Conservation (phyloP, 2,329 filamentous ascomycete genomes). For the Neonectria coccinea region DNA sequence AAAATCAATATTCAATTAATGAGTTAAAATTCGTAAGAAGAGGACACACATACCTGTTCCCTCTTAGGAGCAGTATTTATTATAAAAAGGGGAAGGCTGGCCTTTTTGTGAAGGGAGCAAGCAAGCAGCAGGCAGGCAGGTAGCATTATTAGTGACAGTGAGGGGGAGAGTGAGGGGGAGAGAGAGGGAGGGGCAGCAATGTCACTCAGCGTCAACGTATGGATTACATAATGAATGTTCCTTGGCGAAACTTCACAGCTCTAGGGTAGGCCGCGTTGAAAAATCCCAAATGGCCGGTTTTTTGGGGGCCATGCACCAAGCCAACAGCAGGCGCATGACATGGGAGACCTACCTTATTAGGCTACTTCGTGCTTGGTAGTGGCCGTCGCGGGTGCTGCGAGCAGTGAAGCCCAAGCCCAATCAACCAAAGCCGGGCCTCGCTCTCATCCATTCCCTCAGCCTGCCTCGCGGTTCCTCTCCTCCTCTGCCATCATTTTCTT, state of each 20-base stretch:
- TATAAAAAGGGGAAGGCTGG: neutral
- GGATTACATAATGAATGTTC: neutral
- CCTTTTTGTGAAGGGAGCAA: neutral
- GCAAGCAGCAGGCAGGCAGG: no score
- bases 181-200: neutral
- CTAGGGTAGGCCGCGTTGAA: neutral
- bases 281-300: neutral
- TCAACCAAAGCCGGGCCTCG: constrained; percentile 1
- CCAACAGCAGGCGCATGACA: constrained; percentile 1
- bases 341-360: no score
- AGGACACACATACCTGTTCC: neutral
- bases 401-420: constrained; percentile 4
- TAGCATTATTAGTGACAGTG: neutral
- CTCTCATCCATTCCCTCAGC: constrained; percentile 5
- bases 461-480: constrained; percentile 5
- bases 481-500: constrained; percentile 22
- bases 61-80: neutral
- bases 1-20: neutral
- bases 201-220: no score
- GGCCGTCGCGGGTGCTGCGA: neutral
- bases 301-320: constrained; percentile 3
- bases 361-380: neutral
- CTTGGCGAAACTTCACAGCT: neutral
- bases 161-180: neutral
- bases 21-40: neutral